phyloP scores from a whole-genome alignment of 768 basidiomycete genomes.

The Trametes meyenii region DNA sequence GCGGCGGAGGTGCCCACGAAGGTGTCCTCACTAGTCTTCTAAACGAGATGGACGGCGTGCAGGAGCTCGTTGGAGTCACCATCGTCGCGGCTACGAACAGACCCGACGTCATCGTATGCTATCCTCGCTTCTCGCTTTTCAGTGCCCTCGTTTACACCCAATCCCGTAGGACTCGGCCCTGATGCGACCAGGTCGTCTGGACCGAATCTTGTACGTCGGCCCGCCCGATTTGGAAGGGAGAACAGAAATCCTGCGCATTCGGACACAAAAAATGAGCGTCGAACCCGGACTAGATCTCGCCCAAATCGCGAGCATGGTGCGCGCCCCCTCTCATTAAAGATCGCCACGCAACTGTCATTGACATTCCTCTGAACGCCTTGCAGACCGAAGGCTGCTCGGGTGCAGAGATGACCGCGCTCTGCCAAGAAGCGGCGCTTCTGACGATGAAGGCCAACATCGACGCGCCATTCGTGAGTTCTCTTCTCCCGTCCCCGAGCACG shows the following conservation, averaged over 20 bases:
- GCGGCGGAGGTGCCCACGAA: conserved; percentile 64
- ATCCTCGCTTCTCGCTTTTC: background rate
- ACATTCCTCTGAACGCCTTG: background rate
- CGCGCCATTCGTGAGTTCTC: conserved; percentile 64
- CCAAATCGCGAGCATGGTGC: conserved; percentile 71
- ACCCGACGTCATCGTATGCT: conserved; percentile 85
- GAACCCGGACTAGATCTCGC: conserved; percentile 67
- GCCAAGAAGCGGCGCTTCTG: conserved; percentile 92
- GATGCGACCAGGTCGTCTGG: conserved; percentile 93
- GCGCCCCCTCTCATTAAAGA: conserved; percentile 19
- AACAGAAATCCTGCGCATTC: conserved; percentile 83
- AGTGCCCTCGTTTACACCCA: too few relatives aligned
- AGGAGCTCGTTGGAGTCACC: conserved; percentile 93
- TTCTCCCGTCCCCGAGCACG: background rate
- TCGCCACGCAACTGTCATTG: background rate
- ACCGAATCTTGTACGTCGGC: conserved; percentile 92
- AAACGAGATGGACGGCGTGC: conserved; percentile 99
- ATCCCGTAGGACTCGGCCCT: conserved; percentile 81
- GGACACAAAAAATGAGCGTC: conserved; percentile 78
- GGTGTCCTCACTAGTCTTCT: conserved; percentile 91
- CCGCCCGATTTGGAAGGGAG: conserved; percentile 83
- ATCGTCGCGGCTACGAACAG: conserved; percentile 95
- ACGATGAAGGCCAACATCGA: conserved; percentile 90
- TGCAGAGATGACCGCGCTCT: conserved; percentile 88
- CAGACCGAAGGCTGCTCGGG: conserved; percentile 97